phyloP scores from a whole-genome alignment of 768 basidiomycete genomes.

The Hysterangium stoloniferum region DNA sequence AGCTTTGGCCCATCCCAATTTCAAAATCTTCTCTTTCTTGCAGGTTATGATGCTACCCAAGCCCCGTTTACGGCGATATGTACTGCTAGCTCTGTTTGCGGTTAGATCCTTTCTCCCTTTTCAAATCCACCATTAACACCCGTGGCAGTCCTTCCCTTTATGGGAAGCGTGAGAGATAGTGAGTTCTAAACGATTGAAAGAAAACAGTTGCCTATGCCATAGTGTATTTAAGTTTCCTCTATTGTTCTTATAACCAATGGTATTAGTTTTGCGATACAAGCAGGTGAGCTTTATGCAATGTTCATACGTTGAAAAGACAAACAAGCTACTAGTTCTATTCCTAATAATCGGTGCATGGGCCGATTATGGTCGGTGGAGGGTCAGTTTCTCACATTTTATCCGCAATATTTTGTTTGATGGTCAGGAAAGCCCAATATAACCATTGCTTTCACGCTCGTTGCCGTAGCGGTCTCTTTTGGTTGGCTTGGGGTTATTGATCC shows the following conservation, averaged over 20 bases:
- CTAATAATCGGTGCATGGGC: slow-evolving; percentile 70
- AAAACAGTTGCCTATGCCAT: background rate
- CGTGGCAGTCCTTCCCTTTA: slow-evolving; percentile 46
- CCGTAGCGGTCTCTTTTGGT: slow-evolving; percentile 61
- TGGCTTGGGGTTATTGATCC: slow-evolving; percentile 70
- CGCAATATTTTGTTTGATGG: background rate
- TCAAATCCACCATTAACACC: background rate
- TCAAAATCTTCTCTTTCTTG: slow-evolving; percentile 63
- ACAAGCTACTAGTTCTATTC: slow-evolving; percentile 32
- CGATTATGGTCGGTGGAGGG: slow-evolving; percentile 76
- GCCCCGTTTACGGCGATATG: slow-evolving; percentile 49
- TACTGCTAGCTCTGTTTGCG: slow-evolving; percentile 38
- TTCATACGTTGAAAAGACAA: background rate
- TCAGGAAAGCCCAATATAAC: slow-evolving; percentile 60
- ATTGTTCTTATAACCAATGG: slow-evolving; percentile 76
- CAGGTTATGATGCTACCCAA: slow-evolving; percentile 62
- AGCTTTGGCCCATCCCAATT: slow-evolving; percentile 72
- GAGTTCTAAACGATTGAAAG: slow-evolving; percentile 18
- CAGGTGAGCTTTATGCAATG: slow-evolving; percentile 17
- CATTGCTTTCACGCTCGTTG: slow-evolving; percentile 61
- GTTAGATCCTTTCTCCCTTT: background rate
- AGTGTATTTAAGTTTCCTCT: slow-evolving; percentile 48
- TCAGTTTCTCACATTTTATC: background rate
- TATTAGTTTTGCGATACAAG: slow-evolving; percentile 72
- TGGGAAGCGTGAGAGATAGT: slow-evolving; percentile 56